Percentiles rank a stretch among this genome's conserved stretches.
phyloP scores from a whole-genome alignment of 1,139 yeast genomes.

The Suhomyces bokatorum region DNA sequence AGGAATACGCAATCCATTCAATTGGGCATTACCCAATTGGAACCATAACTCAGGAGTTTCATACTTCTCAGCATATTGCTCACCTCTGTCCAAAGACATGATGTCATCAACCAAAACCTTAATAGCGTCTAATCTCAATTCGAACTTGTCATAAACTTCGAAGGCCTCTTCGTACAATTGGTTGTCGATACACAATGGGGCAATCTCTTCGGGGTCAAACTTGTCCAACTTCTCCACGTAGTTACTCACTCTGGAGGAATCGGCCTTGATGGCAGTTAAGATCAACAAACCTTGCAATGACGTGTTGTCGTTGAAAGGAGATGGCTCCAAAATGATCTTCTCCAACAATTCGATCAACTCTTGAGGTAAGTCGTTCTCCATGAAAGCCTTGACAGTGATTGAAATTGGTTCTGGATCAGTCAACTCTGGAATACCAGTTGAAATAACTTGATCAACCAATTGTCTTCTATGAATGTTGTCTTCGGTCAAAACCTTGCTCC shows the following conservation, averaged over 20 bases:
- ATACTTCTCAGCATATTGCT: slow-evolving; percentile 86
- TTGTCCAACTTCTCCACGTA: slow-evolving; percentile 89
- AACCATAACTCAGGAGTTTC: slow-evolving; percentile 90
- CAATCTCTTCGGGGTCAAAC: slow-evolving; percentile 92
- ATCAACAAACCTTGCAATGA: slow-evolving; percentile 90
- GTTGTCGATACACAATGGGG: slow-evolving; percentile 86
- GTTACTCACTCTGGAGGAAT: slow-evolving; percentile 76
- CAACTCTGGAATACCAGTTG: slow-evolving; percentile 95
- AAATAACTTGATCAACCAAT: slow-evolving; percentile 88
- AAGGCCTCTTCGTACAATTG: slow-evolving; percentile 92
- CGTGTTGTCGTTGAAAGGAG: slow-evolving; percentile 93
- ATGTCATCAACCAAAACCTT: slow-evolving; percentile 89
- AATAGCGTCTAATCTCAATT: slow-evolving; percentile 76
- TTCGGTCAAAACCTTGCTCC: slow-evolving; percentile 74
- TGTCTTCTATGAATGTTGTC: slow-evolving; percentile 88
- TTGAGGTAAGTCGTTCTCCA: slow-evolving; percentile 91
- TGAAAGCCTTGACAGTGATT: slow-evolving; percentile 92
- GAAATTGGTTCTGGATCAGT: slow-evolving; percentile 96
- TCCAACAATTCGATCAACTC: slow-evolving; percentile 93
- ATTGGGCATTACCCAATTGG: slow-evolving; percentile 93
- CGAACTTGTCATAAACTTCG: slow-evolving; percentile 86
- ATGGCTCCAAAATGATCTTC: slow-evolving; percentile 93
- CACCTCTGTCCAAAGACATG: slow-evolving; percentile 93
- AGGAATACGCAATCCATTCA: slow-evolving; percentile 87
- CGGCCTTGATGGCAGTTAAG: slow-evolving; percentile 94